Evolutionary conservation across 2,329 filamentous ascomycete species (phyloP).

Genomic region (Alternaria triticimaculans): DNA sequence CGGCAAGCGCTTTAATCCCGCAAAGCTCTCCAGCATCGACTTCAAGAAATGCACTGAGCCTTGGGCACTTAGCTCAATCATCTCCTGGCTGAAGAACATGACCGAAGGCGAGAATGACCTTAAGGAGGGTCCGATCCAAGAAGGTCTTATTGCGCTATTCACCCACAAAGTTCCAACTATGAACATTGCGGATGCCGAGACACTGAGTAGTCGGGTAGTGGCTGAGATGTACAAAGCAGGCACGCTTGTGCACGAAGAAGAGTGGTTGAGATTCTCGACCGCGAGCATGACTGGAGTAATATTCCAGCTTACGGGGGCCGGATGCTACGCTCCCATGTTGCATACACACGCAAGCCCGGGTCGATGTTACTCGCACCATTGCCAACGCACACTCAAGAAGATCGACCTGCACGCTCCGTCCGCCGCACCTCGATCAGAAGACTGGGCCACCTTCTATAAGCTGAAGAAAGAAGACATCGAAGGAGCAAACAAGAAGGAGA

Average conservation of each 20-base stretch:
- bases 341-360: slow-evolving; percentile 73
- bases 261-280: slow-evolving; percentile 93
- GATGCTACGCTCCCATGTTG: slow-evolving; percentile 87
- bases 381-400: slow-evolving; percentile 92
- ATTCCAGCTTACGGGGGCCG: slow-evolving; percentile 88
- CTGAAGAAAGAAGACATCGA: slow-evolving; percentile 79
- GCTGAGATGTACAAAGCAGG: slow-evolving; percentile 79
- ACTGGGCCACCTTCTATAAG: slow-evolving; percentile 90
- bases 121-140: slow-evolving; percentile 81
- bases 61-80: slow-evolving; percentile 90
- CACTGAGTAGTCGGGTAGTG: slow-evolving; percentile 78
- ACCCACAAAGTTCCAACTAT: slow-evolving; percentile 96
- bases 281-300: slow-evolving; percentile 86
- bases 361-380: slow-evolving; percentile 92
- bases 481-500: slow-evolving; percentile 78
- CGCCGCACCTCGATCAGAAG: slow-evolving; percentile 69
- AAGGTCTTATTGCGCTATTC: slow-evolving; percentile 87
- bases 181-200: slow-evolving; percentile 97
- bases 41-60: slow-evolving; percentile 86
- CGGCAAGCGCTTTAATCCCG: slow-evolving; percentile 81
- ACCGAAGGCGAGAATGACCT: slow-evolving; percentile 90
- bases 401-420: slow-evolving; percentile 83
- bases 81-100: slow-evolving; percentile 85
- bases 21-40: slow-evolving; percentile 80
- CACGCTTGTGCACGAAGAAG: slow-evolving; percentile 85